Conservation (phyloP, 352 stramenopile genomes). For the Discostella stelligera region DNA sequence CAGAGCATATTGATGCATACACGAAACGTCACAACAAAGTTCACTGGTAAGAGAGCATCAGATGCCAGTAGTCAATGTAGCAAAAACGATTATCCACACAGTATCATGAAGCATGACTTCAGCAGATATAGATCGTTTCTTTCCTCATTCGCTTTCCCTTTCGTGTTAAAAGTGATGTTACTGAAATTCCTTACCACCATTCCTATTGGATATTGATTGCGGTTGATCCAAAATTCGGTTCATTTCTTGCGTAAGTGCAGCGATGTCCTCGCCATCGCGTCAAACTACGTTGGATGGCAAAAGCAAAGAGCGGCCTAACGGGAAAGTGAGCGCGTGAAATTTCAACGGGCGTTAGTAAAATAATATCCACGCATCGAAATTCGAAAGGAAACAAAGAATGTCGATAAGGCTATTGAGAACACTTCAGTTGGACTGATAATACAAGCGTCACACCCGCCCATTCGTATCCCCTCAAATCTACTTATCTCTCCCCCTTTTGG, state of each 20-base stretch:
- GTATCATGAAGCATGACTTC: conserved; percentile 12
- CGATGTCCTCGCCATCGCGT: no score
- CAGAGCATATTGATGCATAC: not conserved
- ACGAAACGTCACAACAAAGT: not conserved
- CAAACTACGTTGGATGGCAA: not conserved
- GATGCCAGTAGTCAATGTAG: conserved; percentile 40
- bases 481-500: conserved; percentile 10
- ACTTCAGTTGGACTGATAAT: conserved; percentile 40
- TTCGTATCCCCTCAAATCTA: conserved; percentile 26
- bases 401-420: conserved; percentile 48
- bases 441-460: conserved; percentile 42
- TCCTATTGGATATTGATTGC: no score
- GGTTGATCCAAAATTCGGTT: no score
- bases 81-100: conserved; percentile 21
- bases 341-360: not conserved
- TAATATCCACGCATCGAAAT: no score
- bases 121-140: conserved; percentile 8
- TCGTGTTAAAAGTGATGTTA: not conserved
- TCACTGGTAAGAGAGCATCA: conserved; percentile 16
- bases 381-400: conserved; percentile 15
- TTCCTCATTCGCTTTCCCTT: conserved; percentile 33
- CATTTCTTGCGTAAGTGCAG: no score
- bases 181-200: no score
- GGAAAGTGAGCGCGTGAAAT: not conserved
- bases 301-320: not conserved